A percentile compares a stretch with the other conserved stretches of the same genome.
phyloP scores from a whole-genome alignment of 352 stramenopile genomes.

The Phytopythium delawarense region DNA sequence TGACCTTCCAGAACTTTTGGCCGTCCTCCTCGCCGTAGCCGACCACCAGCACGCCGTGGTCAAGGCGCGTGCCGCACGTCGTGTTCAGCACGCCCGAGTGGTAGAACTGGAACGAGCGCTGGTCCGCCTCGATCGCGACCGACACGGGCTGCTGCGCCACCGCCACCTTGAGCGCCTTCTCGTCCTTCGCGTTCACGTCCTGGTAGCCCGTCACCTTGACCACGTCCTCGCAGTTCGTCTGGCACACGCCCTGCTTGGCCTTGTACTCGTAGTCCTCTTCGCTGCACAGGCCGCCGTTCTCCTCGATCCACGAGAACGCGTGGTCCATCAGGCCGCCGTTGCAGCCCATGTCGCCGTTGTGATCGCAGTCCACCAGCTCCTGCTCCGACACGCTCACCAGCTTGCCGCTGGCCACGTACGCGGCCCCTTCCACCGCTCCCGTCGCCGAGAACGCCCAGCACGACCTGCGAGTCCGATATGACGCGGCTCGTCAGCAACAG shows the following conservation, averaged over 20 bases:
- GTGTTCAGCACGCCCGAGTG: conserved; percentile 88
- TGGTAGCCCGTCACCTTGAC: conserved; percentile 85
- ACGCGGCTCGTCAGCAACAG: not conserved
- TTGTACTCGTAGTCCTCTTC: conserved; percentile 93
- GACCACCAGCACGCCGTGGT: conserved; percentile 96
- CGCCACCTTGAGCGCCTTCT: conserved; percentile 83
- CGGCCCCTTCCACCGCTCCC: conserved; percentile 94
- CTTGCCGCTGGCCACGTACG: conserved; percentile 87
- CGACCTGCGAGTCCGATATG: conserved; percentile 22
- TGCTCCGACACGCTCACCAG: conserved; percentile 93
- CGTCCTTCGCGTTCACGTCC: conserved; percentile 84
- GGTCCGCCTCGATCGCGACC: conserved; percentile 93
- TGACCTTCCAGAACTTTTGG: conserved; percentile 93
- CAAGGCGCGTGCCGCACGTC: conserved; percentile 89
- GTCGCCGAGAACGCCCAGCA: conserved; percentile 98
- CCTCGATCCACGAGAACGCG: conserved; percentile 91
- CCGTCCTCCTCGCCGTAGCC: conserved; percentile 92
- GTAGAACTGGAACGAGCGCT: conserved; percentile 97
- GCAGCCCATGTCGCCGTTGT: conserved; percentile 91
- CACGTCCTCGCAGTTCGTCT: conserved; percentile 68
- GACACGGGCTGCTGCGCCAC: conserved; percentile 92
- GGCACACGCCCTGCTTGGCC: conserved; percentile 48
- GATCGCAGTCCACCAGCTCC: conserved; percentile 94
- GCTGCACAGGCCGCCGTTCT: conserved; percentile 84
- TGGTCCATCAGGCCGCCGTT: conserved; percentile 95